Evolutionary conservation across 345 rosid species (phyloP), one percentile per base, ranked within the genome.

Genomic region (Bruguiera sexangula): DNA sequence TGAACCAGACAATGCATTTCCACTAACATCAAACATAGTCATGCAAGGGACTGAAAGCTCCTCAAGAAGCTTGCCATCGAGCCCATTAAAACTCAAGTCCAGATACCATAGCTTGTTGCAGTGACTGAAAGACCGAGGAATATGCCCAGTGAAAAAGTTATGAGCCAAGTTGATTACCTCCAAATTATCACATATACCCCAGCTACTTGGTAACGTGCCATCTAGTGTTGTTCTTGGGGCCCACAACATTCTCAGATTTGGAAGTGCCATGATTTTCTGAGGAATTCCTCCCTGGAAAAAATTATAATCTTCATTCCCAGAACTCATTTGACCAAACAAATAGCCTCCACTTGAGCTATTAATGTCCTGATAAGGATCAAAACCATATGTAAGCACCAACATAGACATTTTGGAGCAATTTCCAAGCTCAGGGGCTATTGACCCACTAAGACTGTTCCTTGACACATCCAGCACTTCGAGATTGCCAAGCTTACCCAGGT

Each of bases 381-480:
- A 82, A 46, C 75, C 60, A 73, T 84, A 84, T 8, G 98, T 89
- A 43, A 93, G 85, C 68, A 93, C 96, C 32, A 93, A 87, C 66
- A 91, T 87, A 26, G 89, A 81, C 76, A 93, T 80, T 3, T 69
- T 71, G 68, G 85, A 80, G 76, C 97, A 93, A 20, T 83, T 86
- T 68, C 97, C 96, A 2, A 93, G 89, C 77, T 87, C 90, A 43
- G 48, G 74, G n/a, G 97, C 96, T 73, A 93, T 63, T 0, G 85
- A 74, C 60, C 98, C 88, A 53, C 96, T 88, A 48, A 93, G 90
- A 69, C 82, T 76, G 69, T 93, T 93, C 84, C 89, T 84, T 1
- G 98, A 93, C 43, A 93, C 85, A 80, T 93, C 98, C 81, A 93
- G 80, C 60, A 91, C 91, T 75, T 91, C 88, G 24, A 93, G 97